These are phyloP conservation scores for Penicillium steckii DNA, from an alignment of 495 filamentous ascomycete genomes.

Conservation along the genomic window DNA sequence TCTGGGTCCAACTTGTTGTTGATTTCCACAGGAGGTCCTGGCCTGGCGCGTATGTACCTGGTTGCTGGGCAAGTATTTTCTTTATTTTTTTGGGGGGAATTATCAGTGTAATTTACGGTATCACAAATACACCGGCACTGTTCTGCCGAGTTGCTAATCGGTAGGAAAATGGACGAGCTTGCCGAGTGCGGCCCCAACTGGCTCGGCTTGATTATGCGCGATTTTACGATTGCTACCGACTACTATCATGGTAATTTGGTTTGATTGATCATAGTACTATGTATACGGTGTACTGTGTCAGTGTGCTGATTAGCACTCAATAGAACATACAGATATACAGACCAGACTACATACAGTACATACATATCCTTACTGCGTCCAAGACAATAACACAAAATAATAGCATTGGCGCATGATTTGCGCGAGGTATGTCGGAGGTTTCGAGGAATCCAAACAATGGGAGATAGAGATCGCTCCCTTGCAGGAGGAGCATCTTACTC, in stretches of 20 bases:
- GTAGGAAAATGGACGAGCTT: constrained; percentile 6
- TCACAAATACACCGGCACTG: not conserved
- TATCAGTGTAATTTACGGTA: not conserved
- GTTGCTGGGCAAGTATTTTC: constrained; percentile 13
- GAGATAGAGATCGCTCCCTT: no score
- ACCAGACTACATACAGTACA: no score
- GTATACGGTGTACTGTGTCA: no score
- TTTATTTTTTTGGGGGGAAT: constrained; percentile 10
- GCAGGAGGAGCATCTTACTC: no score
- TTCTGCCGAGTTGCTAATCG: constrained; percentile 18
- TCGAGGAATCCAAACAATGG: not conserved
- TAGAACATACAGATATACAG: no score
- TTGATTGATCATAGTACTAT: no score
- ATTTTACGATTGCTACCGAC: no score
- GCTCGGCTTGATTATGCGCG: constrained; percentile 31
- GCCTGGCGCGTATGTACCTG: no score
- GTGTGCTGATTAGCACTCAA: no score
- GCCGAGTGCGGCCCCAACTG: constrained; percentile 19
- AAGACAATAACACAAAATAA: no score
- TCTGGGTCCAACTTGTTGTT: not conserved
- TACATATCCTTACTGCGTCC: no score
- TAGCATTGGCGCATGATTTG: not conserved
- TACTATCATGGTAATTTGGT: no score
- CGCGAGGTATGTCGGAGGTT: not conserved
- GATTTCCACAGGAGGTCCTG: not conserved